phyloP scores from a whole-genome alignment of 1,284 basidiomycete species.

The Cryptococcus sp. region DNA sequence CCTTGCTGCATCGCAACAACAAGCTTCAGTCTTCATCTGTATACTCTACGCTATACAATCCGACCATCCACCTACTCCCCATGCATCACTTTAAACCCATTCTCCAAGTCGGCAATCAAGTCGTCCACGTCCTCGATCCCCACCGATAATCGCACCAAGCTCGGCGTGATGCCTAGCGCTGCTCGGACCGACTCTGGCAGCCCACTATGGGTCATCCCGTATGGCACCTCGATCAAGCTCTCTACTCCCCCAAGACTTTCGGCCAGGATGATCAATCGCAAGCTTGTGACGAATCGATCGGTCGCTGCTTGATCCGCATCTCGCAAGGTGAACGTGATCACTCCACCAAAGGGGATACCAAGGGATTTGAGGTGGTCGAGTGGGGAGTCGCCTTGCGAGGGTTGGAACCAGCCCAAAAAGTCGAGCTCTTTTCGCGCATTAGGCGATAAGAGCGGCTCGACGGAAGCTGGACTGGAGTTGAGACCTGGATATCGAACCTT shows the following conservation, averaged over 20 bases:
- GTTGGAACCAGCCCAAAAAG: conserved; percentile 39
- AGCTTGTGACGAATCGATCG: conserved; percentile 60
- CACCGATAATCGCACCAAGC: conserved; percentile 75
- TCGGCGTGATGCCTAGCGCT: conserved; percentile 69
- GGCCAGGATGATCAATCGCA: conserved; percentile 74
- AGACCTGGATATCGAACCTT: conserved; percentile 85
- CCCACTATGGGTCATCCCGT: conserved; percentile 62
- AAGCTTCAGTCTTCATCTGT: not conserved
- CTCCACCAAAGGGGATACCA: conserved; percentile 68
- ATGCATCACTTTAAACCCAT: conserved; percentile 41
- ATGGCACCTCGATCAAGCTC: conserved; percentile 76
- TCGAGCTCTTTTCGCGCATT: conserved; percentile 66
- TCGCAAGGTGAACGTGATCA: conserved; percentile 55
- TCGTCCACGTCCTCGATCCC: conserved; percentile 86
- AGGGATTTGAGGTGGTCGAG: conserved; percentile 19
- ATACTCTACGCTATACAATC: not conserved
- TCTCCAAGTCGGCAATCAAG: conserved; percentile 66
- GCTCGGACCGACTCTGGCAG: conserved; percentile 62
- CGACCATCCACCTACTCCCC: too few species aligned
- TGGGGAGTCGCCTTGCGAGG: conserved; percentile 4
- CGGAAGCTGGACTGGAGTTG: conserved; percentile 57
- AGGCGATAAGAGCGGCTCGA: conserved; percentile 57
- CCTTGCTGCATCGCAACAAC: not conserved
- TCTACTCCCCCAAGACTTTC: conserved; percentile 91
- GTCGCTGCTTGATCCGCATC: conserved; percentile 47